phyloP scores from a whole-genome alignment of 352 stramenopile genomes.

The Peronospora belbahrii region DNA sequence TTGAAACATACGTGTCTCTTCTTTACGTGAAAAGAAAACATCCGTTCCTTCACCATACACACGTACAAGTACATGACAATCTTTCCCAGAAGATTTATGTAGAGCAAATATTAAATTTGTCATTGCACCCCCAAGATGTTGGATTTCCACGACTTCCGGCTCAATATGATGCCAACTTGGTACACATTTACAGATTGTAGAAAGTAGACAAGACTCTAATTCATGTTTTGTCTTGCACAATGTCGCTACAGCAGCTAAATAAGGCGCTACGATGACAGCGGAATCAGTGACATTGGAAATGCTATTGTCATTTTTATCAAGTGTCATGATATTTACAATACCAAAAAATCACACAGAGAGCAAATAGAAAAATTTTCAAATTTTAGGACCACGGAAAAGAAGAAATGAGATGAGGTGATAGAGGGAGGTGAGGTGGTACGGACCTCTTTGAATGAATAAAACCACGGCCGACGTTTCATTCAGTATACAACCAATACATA shows the following conservation, averaged over 20 bases:
- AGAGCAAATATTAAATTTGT: conserved; percentile 83
- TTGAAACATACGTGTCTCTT: conserved; percentile 76
- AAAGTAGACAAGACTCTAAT: conserved; percentile 60
- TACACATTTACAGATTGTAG: conserved; percentile 45
- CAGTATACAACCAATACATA: no score
- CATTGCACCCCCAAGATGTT: conserved; percentile 71
- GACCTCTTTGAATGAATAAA: no score
- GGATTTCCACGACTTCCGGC: conserved; percentile 49
- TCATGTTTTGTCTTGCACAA: conserved; percentile 65
- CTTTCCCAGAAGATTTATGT: conserved; percentile 54
- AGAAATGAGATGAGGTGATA: no score
- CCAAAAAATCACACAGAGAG: no score
- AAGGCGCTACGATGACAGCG: conserved; percentile 40
- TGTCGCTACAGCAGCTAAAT: conserved; percentile 23
- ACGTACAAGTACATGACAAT: conserved; percentile 63
- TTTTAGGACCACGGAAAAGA: no score
- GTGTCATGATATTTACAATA: no score
- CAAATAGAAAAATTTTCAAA: no score
- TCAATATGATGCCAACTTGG: conserved; percentile 49
- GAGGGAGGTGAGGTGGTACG: no score
- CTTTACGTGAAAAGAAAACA: conserved; percentile 65
- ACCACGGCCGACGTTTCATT: no score
- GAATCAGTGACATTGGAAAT: no score
- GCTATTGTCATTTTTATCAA: no score
- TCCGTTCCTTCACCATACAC: conserved; percentile 80